These are phyloP conservation scores for Elsinoe perseae DNA, from an alignment of 2,329 filamentous ascomycete genomes.

Conservation along the genomic window DNA sequence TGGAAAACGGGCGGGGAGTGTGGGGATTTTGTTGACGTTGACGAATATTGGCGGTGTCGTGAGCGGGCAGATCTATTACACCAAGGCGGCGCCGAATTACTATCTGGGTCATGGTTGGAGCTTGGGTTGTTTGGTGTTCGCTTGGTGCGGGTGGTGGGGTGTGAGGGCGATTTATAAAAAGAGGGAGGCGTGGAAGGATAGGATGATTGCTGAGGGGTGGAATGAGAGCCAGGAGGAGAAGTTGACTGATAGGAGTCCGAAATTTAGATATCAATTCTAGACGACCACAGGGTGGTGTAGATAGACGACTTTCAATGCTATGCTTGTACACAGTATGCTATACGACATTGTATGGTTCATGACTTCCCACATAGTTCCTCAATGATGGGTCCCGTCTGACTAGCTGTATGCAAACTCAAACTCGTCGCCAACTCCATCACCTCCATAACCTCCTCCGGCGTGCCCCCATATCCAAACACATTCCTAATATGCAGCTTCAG, in stretches of 20 bases:
- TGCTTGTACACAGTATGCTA: too few relatives aligned
- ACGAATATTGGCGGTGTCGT: constrained; percentile 31
- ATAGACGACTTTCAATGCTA: too few relatives aligned
- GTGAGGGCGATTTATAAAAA: constrained; percentile 31
- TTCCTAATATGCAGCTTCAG: constrained; percentile 45
- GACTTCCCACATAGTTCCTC: neutral
- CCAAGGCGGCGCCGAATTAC: constrained; percentile 15
- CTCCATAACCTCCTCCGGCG: constrained; percentile 42
- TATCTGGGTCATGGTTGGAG: constrained; percentile 32
- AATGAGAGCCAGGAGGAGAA: constrained; percentile 18
- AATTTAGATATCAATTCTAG: constrained; percentile 25
- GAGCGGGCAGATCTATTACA: constrained; percentile 28
- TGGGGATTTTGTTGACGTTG: constrained; percentile 29
- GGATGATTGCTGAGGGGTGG: constrained; percentile 23
- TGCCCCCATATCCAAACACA: constrained; percentile 40
- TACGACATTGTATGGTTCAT: neutral
- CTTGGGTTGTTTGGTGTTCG: constrained; percentile 24
- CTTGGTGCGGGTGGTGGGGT: constrained; percentile 26
- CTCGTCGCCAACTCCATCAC: constrained; percentile 40
- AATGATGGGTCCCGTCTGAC: neutral
- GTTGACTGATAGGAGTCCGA: constrained; percentile 28
- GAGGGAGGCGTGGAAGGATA: constrained; percentile 29
- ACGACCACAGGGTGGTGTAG: neutral
- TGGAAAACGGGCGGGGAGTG: constrained; percentile 28
- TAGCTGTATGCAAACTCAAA: constrained; percentile 24